These are phyloP conservation scores for Spathaspora hagerdaliae DNA, from an alignment of 805 yeast species.

Conservation along the genomic window DNA sequence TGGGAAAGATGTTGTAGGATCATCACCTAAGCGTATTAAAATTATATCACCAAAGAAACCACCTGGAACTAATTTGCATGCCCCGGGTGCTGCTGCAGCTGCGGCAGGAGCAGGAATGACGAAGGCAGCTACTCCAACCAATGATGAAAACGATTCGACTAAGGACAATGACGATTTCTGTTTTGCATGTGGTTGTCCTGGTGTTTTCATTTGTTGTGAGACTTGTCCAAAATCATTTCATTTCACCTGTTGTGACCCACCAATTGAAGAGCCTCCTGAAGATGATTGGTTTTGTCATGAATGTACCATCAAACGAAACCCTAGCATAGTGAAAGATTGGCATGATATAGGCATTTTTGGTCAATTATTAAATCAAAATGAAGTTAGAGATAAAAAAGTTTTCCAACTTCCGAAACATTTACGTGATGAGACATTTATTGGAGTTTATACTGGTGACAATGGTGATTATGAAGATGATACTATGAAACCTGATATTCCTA, in stretches of 20 bases:
- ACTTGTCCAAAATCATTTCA: conserved; percentile 91
- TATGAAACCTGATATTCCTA: conserved; percentile 48
- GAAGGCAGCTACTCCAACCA: neutral
- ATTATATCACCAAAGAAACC: conserved; percentile 32
- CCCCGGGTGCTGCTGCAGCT: conserved; percentile 13
- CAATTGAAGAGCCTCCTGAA: conserved; percentile 79
- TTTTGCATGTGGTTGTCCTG: conserved; percentile 84
- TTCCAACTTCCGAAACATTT: conserved; percentile 60
- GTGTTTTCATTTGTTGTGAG: conserved; percentile 90
- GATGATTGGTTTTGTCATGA: conserved; percentile 88
- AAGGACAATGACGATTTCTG: conserved; percentile 80
- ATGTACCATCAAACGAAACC: conserved; percentile 48
- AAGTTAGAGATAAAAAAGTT: conserved; percentile 44
- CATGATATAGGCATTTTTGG: conserved; percentile 46
- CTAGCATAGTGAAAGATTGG: conserved; percentile 17
- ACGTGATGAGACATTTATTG: conserved; percentile 62
- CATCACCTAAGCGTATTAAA: conserved; percentile 21
- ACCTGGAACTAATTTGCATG: conserved; percentile 17
- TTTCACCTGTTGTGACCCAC: conserved; percentile 88
- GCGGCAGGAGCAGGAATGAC: neutral
- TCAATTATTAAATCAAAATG: conserved; percentile 62
- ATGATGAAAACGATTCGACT: conserved; percentile 5
- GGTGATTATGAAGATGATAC: conserved; percentile 67
- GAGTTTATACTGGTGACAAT: conserved; percentile 59
- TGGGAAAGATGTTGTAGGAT: neutral